Conservation (phyloP, 2,329 filamentous ascomycete genomes). For the Phoma sp. region DNA sequence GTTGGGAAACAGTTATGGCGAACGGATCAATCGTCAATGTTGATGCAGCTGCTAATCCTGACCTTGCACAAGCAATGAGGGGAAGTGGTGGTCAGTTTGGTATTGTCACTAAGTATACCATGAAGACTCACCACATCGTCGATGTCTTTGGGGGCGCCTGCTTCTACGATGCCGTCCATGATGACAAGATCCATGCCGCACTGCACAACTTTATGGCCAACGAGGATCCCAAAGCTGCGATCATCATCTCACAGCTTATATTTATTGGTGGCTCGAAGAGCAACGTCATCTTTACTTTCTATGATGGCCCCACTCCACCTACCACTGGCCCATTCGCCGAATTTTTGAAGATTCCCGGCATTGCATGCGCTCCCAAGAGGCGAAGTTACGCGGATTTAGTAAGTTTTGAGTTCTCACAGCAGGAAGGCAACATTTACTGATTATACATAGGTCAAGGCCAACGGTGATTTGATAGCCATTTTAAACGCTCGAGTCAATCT, state of each 20-base stretch:
- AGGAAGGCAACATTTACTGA: too few relatives aligned
- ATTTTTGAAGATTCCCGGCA: slow-evolving; percentile 40
- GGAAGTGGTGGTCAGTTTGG: slow-evolving; percentile 38
- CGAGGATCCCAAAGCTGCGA: slow-evolving; percentile 33
- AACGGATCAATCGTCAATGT: slow-evolving; percentile 39
- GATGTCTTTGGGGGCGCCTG: slow-evolving; percentile 51
- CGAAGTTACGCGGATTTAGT: slow-evolving; percentile 47
- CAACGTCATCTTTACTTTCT: slow-evolving; percentile 31
- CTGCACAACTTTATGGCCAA: slow-evolving; percentile 44
- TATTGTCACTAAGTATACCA: slow-evolving; percentile 36
- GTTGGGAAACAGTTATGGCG: slow-evolving; percentile 43
- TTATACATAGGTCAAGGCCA: slow-evolving; percentile 19
- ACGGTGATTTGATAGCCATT: slow-evolving; percentile 21
- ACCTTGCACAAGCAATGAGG: slow-evolving; percentile 45
- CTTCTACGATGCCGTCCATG: slow-evolving; percentile 39
- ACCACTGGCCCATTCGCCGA: slow-evolving; percentile 40
- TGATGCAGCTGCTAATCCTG: slow-evolving; percentile 33
- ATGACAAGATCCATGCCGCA: slow-evolving; percentile 40
- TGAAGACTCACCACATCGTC: slow-evolving; percentile 33
- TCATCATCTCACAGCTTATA: slow-evolving; percentile 30
- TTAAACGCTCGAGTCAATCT: slow-evolving; percentile 24
- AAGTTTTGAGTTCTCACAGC: slow-evolving; percentile 9
- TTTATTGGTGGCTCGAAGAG: slow-evolving; percentile 12
- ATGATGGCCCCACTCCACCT: slow-evolving; percentile 39
- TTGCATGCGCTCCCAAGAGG: slow-evolving; percentile 28